A percentile compares a stretch with the other conserved stretches of the same genome.
Conservation (phyloP, 306 rosid genomes). For the Fagus sylvatica region DNA sequence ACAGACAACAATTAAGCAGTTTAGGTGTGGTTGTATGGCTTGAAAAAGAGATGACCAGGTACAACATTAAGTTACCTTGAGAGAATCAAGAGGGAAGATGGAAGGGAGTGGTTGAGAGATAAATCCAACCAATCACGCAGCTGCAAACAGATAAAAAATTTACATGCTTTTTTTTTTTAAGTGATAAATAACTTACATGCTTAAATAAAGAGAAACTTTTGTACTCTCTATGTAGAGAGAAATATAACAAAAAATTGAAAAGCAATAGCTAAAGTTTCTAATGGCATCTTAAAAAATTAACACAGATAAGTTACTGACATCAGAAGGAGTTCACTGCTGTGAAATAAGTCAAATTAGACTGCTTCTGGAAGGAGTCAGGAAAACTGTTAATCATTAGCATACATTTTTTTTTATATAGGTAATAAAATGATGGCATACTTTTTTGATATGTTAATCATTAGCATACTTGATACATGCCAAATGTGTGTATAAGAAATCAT, state of each 20-base stretch:
- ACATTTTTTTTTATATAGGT: too few relatives aligned
- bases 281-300: neutral
- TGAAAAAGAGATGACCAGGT: neutral
- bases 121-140: conserved; percentile 97
- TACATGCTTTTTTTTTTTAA: neutral
- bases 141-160: conserved; percentile 39
- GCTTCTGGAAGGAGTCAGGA: too few relatives aligned
- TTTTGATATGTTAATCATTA: too few relatives aligned
- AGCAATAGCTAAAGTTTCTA: neutral
- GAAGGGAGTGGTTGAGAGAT: conserved; percentile 90
- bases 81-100: conserved; percentile 96
- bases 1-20: conserved; percentile 21
- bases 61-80: conserved; percentile 65
- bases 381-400: too few relatives aligned
- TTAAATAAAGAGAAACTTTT: conserved; percentile 14
- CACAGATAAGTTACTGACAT: neutral
- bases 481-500: too few relatives aligned
- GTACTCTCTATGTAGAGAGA: neutral
- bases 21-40: neutral
- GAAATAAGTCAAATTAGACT: neutral
- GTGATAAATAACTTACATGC: neutral
- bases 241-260: neutral
- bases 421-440: too few relatives aligned
- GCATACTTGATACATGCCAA: too few relatives aligned
- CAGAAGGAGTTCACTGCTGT: neutral